phyloP scores from a whole-genome alignment of 495 filamentous ascomycete species.

The Penicillium antarcticum region DNA sequence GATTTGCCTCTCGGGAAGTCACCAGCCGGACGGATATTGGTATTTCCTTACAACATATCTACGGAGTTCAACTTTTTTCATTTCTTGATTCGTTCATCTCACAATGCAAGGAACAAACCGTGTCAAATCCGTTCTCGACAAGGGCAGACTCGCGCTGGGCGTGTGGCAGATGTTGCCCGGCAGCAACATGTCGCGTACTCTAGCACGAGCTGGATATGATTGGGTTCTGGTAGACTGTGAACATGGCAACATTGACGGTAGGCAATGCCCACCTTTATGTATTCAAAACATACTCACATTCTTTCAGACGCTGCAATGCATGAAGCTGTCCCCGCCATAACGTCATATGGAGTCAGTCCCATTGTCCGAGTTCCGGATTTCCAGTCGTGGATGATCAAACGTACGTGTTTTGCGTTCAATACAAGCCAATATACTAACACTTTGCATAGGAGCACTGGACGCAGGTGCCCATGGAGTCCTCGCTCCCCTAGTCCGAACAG shows the following conservation, averaged over 20 bases:
- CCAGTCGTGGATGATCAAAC: constrained; percentile 69
- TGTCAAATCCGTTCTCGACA: neutral
- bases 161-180: constrained; percentile 8
- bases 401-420: constrained; percentile 34
- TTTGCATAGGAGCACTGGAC: constrained; percentile 58
- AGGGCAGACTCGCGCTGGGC: neutral
- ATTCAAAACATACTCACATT: neutral
- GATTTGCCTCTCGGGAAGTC: constrained; percentile 8
- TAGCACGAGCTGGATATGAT: constrained; percentile 6
- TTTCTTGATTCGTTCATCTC: neutral
- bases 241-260: constrained; percentile 8
- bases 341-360: constrained; percentile 60
- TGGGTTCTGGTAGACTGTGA: constrained; percentile 7
- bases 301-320: constrained; percentile 69
- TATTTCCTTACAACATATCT: neutral
- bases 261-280: neutral
- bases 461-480: constrained; percentile 53
- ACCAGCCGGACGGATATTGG: constrained; percentile 2
- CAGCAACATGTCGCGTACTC: constrained; percentile 3
- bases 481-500: constrained; percentile 61
- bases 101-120: constrained; percentile 1
- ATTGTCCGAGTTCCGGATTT: constrained; percentile 65
- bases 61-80: neutral
- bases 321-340: constrained; percentile 69
- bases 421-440: constrained; percentile 1